These are phyloP conservation scores for Hirschfeldia incana DNA, from an alignment of 345 rosid species.

Conservation along the genomic window DNA sequence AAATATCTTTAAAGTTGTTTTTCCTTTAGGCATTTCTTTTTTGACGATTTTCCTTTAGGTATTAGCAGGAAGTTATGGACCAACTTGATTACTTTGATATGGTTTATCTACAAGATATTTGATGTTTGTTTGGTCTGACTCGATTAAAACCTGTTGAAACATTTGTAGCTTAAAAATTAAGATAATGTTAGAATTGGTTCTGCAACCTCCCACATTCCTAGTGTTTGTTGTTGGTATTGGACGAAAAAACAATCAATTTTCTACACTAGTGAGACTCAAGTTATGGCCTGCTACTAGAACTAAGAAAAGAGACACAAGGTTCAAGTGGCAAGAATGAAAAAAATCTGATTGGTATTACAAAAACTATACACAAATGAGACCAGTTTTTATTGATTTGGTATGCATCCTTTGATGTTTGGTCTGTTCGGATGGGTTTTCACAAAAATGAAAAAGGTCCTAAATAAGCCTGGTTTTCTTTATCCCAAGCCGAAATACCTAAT, in stretches of 20 bases:
- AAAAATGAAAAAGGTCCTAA: not conserved
- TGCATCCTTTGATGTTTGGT: not conserved
- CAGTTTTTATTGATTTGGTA: not conserved
- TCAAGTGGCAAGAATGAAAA: not conserved
- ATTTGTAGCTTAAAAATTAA: not conserved
- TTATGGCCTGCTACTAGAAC: not conserved
- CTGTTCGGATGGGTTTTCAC: not conserved
- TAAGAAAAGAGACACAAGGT: not conserved
- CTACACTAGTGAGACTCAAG: not conserved
- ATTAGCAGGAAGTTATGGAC: conserved; percentile 15
- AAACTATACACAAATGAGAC: not conserved
- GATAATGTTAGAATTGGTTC: not conserved
- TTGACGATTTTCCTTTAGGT: not conserved
- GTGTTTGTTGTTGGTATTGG: not conserved
- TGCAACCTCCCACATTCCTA: not conserved
- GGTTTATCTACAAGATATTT: not conserved
- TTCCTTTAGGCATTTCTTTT: not conserved
- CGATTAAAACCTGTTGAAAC: not conserved
- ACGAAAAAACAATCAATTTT: too few species aligned
- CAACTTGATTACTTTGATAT: not conserved
- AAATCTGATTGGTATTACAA: not conserved
- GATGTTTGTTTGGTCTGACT: not conserved
- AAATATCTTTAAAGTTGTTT: not conserved
- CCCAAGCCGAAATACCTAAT: too few species aligned
- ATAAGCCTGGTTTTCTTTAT: too few species aligned